A percentile compares a stretch with the other conserved stretches of the same genome.
These are phyloP conservation scores for Balansia obtecta DNA, from an alignment of 2,329 filamentous ascomycete species.

Conservation along the genomic window DNA sequence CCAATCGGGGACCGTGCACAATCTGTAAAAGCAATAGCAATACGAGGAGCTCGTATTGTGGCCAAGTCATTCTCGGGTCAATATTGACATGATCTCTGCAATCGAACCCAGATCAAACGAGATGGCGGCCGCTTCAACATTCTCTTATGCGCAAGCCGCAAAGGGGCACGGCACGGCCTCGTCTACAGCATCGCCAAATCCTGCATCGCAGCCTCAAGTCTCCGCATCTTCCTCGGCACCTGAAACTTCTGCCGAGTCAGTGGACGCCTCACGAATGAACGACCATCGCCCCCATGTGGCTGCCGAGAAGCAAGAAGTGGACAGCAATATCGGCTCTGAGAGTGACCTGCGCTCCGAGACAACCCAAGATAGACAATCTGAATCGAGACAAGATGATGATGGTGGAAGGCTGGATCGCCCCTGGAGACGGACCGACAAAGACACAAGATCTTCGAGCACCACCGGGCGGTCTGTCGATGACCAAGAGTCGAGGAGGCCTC, in stretches of 20 bases:
- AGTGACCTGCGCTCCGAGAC: slow-evolving; percentile 24
- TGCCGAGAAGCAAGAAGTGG: slow-evolving; percentile 22
- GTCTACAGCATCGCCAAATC: slow-evolving; percentile 16
- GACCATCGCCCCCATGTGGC: slow-evolving; percentile 11
- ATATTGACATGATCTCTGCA: slow-evolving; percentile 13
- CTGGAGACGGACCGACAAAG: slow-evolving; percentile 29
- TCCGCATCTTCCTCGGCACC: slow-evolving; percentile 13
- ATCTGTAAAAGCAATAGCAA: slow-evolving; percentile 4
- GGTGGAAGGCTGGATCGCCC: slow-evolving; percentile 25
- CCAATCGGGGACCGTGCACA: slow-evolving; percentile 10
- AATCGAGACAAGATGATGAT: slow-evolving; percentile 26
- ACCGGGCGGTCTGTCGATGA: slow-evolving; percentile 57
- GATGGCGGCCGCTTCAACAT: slow-evolving; percentile 49
- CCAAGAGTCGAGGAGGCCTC: slow-evolving; percentile 27
- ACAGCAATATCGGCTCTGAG: slow-evolving; percentile 24
- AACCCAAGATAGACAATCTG: slow-evolving; percentile 19
- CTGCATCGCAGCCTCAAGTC: slow-evolving; percentile 14
- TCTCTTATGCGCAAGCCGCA: slow-evolving; percentile 93
- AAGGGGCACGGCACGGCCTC: slow-evolving; percentile 52
- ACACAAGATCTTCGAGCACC: slow-evolving; percentile 48
- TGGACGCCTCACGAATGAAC: slow-evolving; percentile 12
- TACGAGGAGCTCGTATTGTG: slow-evolving; percentile 3
- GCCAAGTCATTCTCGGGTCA: not conserved
- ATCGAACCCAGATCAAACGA: slow-evolving; percentile 17
- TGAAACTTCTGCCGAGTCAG: slow-evolving; percentile 15